These are phyloP conservation scores for Pterocarpus santalinus DNA, from an alignment of 306 rosid species.

Conservation along the genomic window DNA sequence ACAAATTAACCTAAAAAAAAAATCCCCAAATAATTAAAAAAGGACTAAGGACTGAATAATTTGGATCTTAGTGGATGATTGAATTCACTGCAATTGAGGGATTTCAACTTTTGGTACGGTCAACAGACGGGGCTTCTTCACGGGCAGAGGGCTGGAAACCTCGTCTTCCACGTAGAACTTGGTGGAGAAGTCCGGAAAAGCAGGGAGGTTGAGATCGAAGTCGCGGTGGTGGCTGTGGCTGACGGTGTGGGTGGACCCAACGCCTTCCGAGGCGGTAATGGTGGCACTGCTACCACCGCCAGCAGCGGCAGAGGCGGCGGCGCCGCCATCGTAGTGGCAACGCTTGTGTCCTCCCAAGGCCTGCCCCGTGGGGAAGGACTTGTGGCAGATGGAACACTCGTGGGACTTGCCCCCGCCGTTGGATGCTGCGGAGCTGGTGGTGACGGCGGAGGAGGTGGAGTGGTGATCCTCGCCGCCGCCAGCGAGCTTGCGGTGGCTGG, in stretches of 20 bases:
- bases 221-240: conserved; percentile 65
- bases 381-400: conserved; percentile 94
- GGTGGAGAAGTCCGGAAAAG: conserved; percentile 71
- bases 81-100: conserved; percentile 37
- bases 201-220: conserved; percentile 92
- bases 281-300: conserved; percentile 56
- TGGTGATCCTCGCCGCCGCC: conserved; percentile 59
- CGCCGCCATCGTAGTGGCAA: conserved; percentile 93
- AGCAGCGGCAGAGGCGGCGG: neutral
- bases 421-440: conserved; percentile 62
- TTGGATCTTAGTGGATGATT: neutral
- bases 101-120: conserved; percentile 60
- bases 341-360: conserved; percentile 99
- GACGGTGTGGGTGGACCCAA: conserved; percentile 74
- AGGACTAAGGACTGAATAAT: neutral
- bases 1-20: conserved; percentile 31
- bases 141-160: conserved; percentile 85
- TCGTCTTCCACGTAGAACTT: conserved; percentile 77
- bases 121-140: conserved; percentile 73
- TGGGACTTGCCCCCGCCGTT: conserved; percentile 67
- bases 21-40: conserved; percentile 1
- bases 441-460: conserved; percentile 71
- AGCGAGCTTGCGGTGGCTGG: conserved; percentile 79
- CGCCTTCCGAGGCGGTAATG: conserved; percentile 82
- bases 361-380: conserved; percentile 90